Conservation (phyloP, 1,139 yeast species). For the Meyerozyma smithsonii region DNA sequence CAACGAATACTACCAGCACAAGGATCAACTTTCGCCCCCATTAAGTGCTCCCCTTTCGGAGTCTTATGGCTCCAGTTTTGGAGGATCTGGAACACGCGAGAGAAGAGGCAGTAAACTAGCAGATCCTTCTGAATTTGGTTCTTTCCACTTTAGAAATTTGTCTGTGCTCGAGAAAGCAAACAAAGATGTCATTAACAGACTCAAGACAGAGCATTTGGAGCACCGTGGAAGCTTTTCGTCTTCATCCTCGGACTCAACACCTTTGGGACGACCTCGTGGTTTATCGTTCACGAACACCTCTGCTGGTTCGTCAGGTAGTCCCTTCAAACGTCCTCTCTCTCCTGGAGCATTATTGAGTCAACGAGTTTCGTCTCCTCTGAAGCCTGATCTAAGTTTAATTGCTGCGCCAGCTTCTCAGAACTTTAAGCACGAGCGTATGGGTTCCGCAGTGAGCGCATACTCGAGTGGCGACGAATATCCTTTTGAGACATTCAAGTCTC, state of each 20-base stretch:
- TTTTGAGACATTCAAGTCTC: constrained; percentile 15
- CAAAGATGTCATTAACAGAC: constrained; percentile 82
- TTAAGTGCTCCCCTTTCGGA: background rate
- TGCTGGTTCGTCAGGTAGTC: constrained; percentile 20
- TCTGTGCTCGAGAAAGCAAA: constrained; percentile 91
- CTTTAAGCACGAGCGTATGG: constrained; percentile 28
- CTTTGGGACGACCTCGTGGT: constrained; percentile 34
- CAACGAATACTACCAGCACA: constrained; percentile 20
- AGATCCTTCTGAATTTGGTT: constrained; percentile 83
- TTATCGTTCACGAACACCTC: constrained; percentile 24
- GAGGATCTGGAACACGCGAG: constrained; percentile 44
- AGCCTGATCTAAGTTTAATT: background rate
- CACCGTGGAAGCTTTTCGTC: constrained; percentile 42
- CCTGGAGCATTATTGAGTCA: constrained; percentile 14
- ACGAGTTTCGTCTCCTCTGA: constrained; percentile 6
- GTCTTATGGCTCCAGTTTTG: background rate
- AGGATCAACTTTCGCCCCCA: constrained; percentile 4
- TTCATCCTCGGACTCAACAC: constrained; percentile 40
- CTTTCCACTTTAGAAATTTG: constrained; percentile 84
- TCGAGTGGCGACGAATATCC: constrained; percentile 35
- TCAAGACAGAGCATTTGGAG: constrained; percentile 77
- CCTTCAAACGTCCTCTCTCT: constrained; percentile 37
- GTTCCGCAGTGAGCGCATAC: constrained; percentile 29
- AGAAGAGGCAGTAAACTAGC: constrained; percentile 65
- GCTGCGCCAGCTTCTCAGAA: constrained; percentile 21